A percentile compares a stretch with the other conserved stretches of the same genome.
Evolutionary conservation across 2,329 filamentous ascomycete species (phyloP).

Genomic region (Penicillium hordei): DNA sequence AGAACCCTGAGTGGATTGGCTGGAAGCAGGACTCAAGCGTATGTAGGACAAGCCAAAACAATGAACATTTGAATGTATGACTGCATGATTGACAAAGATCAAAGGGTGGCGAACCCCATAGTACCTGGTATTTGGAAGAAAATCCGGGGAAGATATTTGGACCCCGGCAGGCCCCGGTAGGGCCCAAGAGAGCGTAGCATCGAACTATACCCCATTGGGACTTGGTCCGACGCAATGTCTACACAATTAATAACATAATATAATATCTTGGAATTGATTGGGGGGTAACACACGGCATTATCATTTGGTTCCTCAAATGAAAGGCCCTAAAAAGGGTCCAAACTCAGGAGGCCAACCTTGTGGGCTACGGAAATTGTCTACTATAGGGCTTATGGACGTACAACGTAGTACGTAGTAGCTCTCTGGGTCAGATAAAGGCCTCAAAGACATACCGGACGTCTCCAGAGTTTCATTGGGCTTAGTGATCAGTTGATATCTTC

Average conservation of each 20-base stretch:
- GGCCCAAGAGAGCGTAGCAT: constrained; percentile 8
- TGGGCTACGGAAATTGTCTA: not conserved
- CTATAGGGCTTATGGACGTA: not conserved
- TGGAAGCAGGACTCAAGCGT: not conserved
- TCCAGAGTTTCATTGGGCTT: not conserved
- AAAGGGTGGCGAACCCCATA: not conserved
- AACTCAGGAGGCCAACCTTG: constrained; percentile 3
- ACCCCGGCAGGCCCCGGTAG: not conserved
- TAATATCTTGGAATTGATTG: not conserved
- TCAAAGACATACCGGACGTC: not conserved
- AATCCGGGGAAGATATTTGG: constrained; percentile 11
- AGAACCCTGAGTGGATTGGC: not conserved
- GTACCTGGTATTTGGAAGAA: not conserved
- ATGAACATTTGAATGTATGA: not conserved
- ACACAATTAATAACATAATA: not conserved
- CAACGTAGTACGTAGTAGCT: not conserved
- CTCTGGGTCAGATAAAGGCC: not conserved
- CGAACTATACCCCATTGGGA: constrained; percentile 2
- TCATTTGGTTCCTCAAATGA: not conserved
- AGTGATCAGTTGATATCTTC: not conserved
- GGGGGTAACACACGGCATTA: not conserved
- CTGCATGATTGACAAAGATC: not conserved
- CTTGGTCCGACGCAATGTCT: constrained; percentile 1
- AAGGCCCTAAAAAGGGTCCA: not conserved
- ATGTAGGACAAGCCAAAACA: not conserved